Evolutionary conservation across 73 alveolate species (phyloP).

Genomic region (Durusdinium trenchii): DNA sequence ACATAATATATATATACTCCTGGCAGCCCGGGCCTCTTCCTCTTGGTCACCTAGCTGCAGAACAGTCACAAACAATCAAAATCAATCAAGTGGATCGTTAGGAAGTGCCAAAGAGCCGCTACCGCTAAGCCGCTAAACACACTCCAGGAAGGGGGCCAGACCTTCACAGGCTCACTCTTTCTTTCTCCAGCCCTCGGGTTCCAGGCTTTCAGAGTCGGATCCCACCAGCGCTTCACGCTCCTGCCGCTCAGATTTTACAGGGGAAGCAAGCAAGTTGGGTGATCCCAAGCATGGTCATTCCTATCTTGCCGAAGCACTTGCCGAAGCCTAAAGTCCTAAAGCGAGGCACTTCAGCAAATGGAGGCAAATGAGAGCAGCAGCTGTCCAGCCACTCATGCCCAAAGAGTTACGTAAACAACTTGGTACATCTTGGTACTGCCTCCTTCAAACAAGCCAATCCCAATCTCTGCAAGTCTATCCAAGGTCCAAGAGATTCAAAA

Average conservation of each 20-base stretch:
- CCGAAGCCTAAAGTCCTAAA: not conserved
- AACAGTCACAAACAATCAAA: not conserved
- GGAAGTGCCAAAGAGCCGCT: not conserved
- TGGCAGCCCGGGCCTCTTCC: not conserved
- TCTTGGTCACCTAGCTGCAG: not conserved
- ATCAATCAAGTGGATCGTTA: not conserved
- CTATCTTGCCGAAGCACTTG: not conserved
- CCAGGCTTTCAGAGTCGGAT: conserved; percentile 34
- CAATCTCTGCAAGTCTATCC: not conserved
- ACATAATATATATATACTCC: too few relatives aligned
- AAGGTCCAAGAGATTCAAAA: not conserved
- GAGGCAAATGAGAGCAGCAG: not conserved
- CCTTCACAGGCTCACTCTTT: not conserved
- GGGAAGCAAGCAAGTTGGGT: not conserved
- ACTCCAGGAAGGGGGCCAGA: not conserved
- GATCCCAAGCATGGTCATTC: not conserved
- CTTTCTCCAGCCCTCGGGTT: too few relatives aligned
- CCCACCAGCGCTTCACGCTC: conserved; percentile 68
- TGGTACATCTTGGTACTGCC: not conserved
- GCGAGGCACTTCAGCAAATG: not conserved
- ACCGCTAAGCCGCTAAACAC: not conserved
- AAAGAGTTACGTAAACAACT: not conserved
- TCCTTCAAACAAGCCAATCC: not conserved
- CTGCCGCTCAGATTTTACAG: not conserved
- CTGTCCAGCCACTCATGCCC: not conserved